Percentiles rank a stretch among this genome's conserved stretches.
Conservation (phyloP, 139 green algal species). For the Auxenochlorella pyrenoidosa region DNA sequence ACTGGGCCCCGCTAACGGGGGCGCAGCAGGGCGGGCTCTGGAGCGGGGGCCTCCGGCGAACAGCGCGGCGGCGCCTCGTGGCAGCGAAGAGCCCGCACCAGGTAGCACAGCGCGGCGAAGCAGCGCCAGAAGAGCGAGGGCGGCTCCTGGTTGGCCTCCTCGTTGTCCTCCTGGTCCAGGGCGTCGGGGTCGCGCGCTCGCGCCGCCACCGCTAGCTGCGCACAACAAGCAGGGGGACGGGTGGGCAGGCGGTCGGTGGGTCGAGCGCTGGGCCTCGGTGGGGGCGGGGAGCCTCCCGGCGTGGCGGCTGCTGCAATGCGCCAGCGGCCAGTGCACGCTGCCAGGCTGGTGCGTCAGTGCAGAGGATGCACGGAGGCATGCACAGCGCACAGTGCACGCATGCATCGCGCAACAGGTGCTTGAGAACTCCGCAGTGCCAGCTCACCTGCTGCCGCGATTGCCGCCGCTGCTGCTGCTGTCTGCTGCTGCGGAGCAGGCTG, state of each 20-base stretch:
- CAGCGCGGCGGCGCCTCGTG: no score
- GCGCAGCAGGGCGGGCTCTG: no score
- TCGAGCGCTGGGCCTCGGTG: no score
- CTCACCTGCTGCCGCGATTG: conserved; percentile 8
- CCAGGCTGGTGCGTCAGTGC: no score
- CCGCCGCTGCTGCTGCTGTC: conserved; percentile 21
- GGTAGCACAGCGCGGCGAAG: conserved; percentile 66
- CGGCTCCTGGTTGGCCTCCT: conserved; percentile 38
- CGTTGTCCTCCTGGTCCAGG: conserved; percentile 35
- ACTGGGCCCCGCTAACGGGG: no score
- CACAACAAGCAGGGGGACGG: background rate
- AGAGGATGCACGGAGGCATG: no score
- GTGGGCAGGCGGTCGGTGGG: background rate
- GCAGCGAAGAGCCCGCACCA: conserved; percentile 28
- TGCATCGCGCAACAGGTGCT: background rate
- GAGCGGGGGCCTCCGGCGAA: no score
- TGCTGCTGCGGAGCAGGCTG: conserved; percentile 9
- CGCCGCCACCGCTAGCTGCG: conserved; percentile 25
- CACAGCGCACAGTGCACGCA: no score
- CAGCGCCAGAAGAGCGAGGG: conserved; percentile 64
- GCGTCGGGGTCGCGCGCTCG: conserved; percentile 38
- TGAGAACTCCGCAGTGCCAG: no score
- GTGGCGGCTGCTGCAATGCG: no score
- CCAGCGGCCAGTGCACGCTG: no score
- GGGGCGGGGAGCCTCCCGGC: no score